Base-by-base conservation (phyloP, 2,329 filamentous ascomycete species). In the Lasiodiplodia theobromae region DNA sequence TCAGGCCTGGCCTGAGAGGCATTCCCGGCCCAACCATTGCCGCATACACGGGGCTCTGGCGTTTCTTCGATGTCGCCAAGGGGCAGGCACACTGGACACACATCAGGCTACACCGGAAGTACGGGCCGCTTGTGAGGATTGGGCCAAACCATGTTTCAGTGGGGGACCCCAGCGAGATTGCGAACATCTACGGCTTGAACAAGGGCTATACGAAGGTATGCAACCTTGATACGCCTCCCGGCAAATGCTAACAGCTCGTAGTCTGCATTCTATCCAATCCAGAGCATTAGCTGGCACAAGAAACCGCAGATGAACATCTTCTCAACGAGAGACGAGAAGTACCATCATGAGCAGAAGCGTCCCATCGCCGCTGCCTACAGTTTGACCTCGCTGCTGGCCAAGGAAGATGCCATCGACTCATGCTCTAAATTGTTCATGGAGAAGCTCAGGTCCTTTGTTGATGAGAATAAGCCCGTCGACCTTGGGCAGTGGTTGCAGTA, bases 101-200 rank as follows among this genome's bases (percentile, higher is more conserved):
- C 28, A 85, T 95, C 73, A 78, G 88, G 54, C 82, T 88, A 3
- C 93, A 96, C 80, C 86, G 90, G 82, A 89, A 89, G 74, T 83
- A 91, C 56, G 93, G 93, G 4, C 88, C 89, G 12, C 81, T 96
- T 0, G 89, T 96, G 23, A 86, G 93, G 25, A 91, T 96, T 72
- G 90, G 92, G 73, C 93, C 93, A 0, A 88, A 92, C 73, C 92
- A 96, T 72, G 85, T 96, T 72, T 93, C 90, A 64, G 83, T 96
- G 65, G 91, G 89, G 66, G 92, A 95, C 74, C 89, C 91, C 44
- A 84, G 83, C 12, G 92, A 91, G 3, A 93, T 96, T 66, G 83
- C 85, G 37, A 79, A 83, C 62, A 87, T 96, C 64, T 95, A 95
- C 71, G 92, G 92, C 40, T 77, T 81, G 60, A 78, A 79, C 16